Evolutionary conservation across 441 rosid species (phyloP).

Genomic region (Populus hybrid): DNA sequence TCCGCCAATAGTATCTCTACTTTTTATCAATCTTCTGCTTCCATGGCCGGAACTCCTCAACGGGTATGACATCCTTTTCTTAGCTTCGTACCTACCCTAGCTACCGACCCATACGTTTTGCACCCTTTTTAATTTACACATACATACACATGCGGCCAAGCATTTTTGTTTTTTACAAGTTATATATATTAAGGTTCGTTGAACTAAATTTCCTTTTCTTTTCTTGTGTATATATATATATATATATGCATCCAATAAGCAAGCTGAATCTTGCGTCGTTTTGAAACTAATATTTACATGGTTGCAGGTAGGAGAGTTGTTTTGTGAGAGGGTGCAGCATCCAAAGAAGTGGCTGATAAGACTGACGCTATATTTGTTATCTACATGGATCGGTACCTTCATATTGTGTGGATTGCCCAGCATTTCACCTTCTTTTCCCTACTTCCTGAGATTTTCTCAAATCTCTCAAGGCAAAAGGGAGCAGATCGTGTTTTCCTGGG

Average conservation of each 20-base stretch:
- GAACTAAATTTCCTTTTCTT: too few species aligned
- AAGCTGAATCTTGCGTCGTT: too few species aligned
- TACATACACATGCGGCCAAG: too few species aligned
- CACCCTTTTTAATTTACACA: too few species aligned
- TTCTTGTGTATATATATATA: too few species aligned
- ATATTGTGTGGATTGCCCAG: slow-evolving; percentile 52
- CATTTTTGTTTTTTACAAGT: too few species aligned
- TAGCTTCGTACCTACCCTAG: neutral
- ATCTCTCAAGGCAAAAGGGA: slow-evolving; percentile 45
- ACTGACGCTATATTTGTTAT: slow-evolving; percentile 48
- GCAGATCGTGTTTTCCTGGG: slow-evolving; percentile 48
- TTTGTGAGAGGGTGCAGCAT: slow-evolving; percentile 64
- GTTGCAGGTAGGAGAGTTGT: slow-evolving; percentile 53
- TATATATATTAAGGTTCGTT: too few species aligned
- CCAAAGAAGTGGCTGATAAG: slow-evolving; percentile 63
- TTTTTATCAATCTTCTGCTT: slow-evolving; percentile 57
- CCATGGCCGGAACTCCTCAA: slow-evolving; percentile 63
- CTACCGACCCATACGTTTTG: neutral
- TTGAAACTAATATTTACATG: too few species aligned
- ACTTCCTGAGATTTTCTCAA: slow-evolving; percentile 40
- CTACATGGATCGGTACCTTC: slow-evolving; percentile 65
- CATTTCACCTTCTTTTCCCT: slow-evolving; percentile 53
- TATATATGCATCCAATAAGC: too few species aligned
- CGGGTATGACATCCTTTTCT: slow-evolving; percentile 33
- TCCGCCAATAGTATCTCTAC: slow-evolving; percentile 12